phyloP scores from a whole-genome alignment of 257 asterid species.

The Lycium barbarum region DNA sequence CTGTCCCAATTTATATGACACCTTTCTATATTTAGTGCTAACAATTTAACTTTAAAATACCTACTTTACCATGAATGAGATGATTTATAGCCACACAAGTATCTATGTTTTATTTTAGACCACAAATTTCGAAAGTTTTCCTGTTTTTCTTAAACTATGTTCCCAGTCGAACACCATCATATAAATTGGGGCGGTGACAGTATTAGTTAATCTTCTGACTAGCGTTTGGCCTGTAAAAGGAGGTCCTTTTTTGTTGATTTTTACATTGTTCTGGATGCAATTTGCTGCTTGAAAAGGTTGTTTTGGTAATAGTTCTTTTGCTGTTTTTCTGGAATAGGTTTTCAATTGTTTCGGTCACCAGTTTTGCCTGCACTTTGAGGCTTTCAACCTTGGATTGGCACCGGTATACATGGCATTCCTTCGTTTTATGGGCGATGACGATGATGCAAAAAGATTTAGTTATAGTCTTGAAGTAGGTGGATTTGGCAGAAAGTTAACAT shows the following conservation, averaged over 20 bases:
- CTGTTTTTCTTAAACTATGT: no score
- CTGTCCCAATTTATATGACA: no score
- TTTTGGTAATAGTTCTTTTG: not conserved
- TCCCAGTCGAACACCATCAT: no score
- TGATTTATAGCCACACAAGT: no score
- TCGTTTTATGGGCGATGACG: slow-evolving; percentile 50
- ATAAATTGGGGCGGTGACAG: no score
- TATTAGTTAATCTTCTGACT: not conserved
- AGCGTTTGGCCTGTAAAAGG: not conserved
- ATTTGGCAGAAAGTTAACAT: slow-evolving; percentile 43
- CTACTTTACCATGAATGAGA: no score
- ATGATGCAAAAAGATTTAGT: slow-evolving; percentile 43
- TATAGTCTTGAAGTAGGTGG: slow-evolving; percentile 52
- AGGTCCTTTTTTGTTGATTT: not conserved
- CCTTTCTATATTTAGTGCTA: no score
- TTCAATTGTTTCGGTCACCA: slow-evolving; percentile 52
- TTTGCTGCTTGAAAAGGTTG: not conserved
- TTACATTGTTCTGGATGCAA: not conserved
- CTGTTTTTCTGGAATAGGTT: slow-evolving; percentile 36
- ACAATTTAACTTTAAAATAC: no score
- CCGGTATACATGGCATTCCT: slow-evolving; percentile 52
- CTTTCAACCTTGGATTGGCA: slow-evolving; percentile 44
- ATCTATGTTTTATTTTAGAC: no score
- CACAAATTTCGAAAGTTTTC: no score
- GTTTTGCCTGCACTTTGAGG: slow-evolving; percentile 51